phyloP scores from a whole-genome alignment of 805 yeast genomes.

The Cyberlindnera misumaiensis region DNA sequence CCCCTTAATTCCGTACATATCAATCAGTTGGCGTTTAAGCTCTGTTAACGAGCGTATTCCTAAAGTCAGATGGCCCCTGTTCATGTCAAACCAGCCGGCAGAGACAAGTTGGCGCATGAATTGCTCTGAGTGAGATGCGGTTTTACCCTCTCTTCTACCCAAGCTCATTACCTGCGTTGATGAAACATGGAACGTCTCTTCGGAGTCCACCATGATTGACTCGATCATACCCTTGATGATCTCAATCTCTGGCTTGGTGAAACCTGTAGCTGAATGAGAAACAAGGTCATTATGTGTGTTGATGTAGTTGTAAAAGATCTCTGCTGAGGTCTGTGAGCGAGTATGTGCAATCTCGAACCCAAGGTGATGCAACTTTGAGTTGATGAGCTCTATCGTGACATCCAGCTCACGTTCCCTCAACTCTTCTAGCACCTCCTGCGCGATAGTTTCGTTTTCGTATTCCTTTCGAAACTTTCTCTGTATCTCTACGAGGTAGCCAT shows the following conservation, averaged over 20 bases:
- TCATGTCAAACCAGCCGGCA: slow-evolving; percentile 48
- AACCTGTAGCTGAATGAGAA: slow-evolving; percentile 29
- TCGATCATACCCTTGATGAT: slow-evolving; percentile 36
- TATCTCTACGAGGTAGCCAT: slow-evolving; percentile 2
- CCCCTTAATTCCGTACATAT: slow-evolving; percentile 32
- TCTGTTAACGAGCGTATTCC: slow-evolving; percentile 42
- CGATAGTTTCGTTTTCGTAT: not conserved
- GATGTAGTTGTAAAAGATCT: slow-evolving; percentile 29
- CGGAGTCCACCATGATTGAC: slow-evolving; percentile 22
- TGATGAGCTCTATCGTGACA: slow-evolving; percentile 22
- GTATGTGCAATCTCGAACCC: slow-evolving; percentile 34
- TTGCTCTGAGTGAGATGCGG: slow-evolving; percentile 32
- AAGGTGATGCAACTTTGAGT: slow-evolving; percentile 18
- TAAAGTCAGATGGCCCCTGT: slow-evolving; percentile 27
- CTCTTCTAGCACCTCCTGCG: slow-evolving; percentile 2
- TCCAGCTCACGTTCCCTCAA: slow-evolving; percentile 8
- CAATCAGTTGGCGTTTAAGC: slow-evolving; percentile 36
- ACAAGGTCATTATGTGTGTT: slow-evolving; percentile 30
- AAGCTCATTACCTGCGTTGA: slow-evolving; percentile 18
- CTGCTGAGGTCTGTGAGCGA: slow-evolving; percentile 29
- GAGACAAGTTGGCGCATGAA: slow-evolving; percentile 35
- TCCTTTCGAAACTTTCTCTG: slow-evolving; percentile 8
- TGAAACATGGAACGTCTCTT: slow-evolving; percentile 29
- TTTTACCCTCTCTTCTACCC: slow-evolving; percentile 21
- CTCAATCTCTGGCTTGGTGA: slow-evolving; percentile 33